A percentile compares a stretch with the other conserved stretches of the same genome.
Evolutionary conservation across 2,329 filamentous ascomycete genomes (phyloP).

Genomic region (Neocucurbitaria cava): DNA sequence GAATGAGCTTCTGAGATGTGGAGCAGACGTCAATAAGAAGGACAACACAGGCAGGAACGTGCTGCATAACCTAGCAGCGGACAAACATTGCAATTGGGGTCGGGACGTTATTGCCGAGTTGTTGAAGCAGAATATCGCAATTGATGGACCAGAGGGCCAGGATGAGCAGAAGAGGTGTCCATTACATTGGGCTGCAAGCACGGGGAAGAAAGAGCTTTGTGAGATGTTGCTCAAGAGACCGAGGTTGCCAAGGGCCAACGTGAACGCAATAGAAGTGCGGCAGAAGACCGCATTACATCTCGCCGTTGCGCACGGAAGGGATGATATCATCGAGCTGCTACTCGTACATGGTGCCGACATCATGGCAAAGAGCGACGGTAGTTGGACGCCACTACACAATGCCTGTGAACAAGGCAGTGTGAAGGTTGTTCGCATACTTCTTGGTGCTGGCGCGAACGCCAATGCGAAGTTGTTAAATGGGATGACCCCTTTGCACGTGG

Average conservation of each 20-base stretch:
- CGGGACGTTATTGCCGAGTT: conserved; percentile 53
- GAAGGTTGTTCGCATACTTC: conserved; percentile 38
- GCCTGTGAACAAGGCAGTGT: conserved; percentile 43
- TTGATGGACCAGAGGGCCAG: conserved; percentile 50
- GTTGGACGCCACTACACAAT: conserved; percentile 45
- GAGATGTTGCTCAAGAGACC: conserved; percentile 54
- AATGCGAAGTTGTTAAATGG: conserved; percentile 44
- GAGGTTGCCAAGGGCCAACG: conserved; percentile 34
- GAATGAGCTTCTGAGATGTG: conserved; percentile 43
- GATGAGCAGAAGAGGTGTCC: conserved; percentile 60
- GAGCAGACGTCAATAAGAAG: conserved; percentile 49
- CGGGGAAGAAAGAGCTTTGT: conserved; percentile 60
- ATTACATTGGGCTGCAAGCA: conserved; percentile 65
- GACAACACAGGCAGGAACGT: conserved; percentile 44
- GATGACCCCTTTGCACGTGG: conserved; percentile 48
- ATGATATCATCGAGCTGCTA: conserved; percentile 46
- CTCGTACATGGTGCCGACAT: conserved; percentile 40
- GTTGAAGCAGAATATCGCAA: conserved; percentile 47
- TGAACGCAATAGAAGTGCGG: conserved; percentile 43
- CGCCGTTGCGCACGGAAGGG: conserved; percentile 42
- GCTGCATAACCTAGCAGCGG: conserved; percentile 47
- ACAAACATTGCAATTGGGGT: conserved; percentile 57
- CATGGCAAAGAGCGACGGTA: conserved; percentile 44
- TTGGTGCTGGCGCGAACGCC: conserved; percentile 41
- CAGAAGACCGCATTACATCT: conserved; percentile 48